Conservation (phyloP, 768 basidiomycete genomes). For the Suillus tomentosus region DNA sequence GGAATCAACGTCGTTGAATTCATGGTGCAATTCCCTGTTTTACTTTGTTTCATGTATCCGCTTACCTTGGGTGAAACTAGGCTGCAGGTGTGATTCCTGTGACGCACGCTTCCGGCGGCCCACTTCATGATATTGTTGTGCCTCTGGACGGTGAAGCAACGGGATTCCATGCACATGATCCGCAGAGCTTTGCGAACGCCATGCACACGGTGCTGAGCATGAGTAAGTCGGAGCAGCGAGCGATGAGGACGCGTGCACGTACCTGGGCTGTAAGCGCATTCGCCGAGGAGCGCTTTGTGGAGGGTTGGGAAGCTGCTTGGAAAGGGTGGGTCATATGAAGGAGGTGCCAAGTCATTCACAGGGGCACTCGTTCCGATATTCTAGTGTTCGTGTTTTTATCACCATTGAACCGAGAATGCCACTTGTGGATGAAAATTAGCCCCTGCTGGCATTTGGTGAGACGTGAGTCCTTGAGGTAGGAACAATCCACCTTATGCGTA, state of each 20-base stretch:
- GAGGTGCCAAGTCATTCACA: no score
- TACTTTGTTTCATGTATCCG: slow-evolving; percentile 13
- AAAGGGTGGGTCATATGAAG: slow-evolving; percentile 22
- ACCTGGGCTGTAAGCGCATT: slow-evolving; percentile 73
- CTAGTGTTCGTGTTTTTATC: no score
- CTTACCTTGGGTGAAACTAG: slow-evolving; percentile 31
- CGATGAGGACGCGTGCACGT: slow-evolving; percentile 69
- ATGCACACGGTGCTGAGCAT: slow-evolving; percentile 67
- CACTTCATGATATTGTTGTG: slow-evolving; percentile 87
- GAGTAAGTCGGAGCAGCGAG: slow-evolving; percentile 51
- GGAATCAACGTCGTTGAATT: slow-evolving; percentile 98
- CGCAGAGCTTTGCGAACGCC: slow-evolving; percentile 64
- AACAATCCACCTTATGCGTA: no score
- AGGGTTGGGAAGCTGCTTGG: slow-evolving; percentile 73
- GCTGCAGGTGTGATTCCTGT: slow-evolving; percentile 93
- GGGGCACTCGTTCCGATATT: no score
- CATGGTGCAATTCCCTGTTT: slow-evolving; percentile 61
- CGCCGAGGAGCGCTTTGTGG: slow-evolving; percentile 75
- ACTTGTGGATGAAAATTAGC: no score
- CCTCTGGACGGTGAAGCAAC: slow-evolving; percentile 73
- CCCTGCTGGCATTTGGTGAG: no score
- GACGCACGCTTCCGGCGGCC: slow-evolving; percentile 91
- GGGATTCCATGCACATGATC: slow-evolving; percentile 79
- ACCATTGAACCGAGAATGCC: no score
- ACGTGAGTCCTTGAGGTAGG: no score